Conservation (phyloP, 305 asterid species). For the Caryopteris hybrid region DNA sequence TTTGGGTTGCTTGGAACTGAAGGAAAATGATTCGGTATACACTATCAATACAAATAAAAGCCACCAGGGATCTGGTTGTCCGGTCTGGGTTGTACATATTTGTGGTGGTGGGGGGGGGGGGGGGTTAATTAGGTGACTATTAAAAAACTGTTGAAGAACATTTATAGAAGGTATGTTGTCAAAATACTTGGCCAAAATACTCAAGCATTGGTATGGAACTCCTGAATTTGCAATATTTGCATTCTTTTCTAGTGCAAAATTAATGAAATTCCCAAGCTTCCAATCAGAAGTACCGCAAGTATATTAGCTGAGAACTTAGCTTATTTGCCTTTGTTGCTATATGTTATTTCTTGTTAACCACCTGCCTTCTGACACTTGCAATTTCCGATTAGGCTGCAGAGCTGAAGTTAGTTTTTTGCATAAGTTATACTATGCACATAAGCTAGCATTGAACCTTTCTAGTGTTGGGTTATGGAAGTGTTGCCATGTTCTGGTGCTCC, state of each 20-base stretch:
- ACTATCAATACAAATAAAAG: neutral
- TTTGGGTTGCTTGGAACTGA: neutral
- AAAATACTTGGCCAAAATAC: neutral
- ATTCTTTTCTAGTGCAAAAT: neutral
- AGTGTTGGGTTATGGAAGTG: constrained; percentile 58
- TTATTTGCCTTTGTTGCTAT: constrained; percentile 18
- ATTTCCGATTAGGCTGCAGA: constrained; percentile 18
- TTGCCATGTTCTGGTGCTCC: constrained; percentile 53
- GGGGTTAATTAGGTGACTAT: neutral
- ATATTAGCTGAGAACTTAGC: neutral
- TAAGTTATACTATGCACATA: constrained; percentile 14
- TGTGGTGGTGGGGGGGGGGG: neutral
- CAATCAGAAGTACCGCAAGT: neutral
- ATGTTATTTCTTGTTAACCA: neutral
- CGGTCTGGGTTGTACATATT: neutral
- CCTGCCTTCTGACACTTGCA: constrained; percentile 7
- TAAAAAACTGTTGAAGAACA: neutral
- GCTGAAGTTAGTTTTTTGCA: constrained; percentile 18
- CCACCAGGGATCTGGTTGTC: neutral
- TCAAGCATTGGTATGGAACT: neutral
- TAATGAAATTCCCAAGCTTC: neutral
- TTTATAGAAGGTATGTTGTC: neutral
- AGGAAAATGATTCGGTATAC: neutral
- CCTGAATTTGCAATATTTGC: neutral
- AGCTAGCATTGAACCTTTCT: constrained; percentile 32